Evolutionary conservation across 2,329 filamentous ascomycete genomes (phyloP), one percentile per base, ranked within the genome.

Genomic region (Ophiostoma ips): DNA sequence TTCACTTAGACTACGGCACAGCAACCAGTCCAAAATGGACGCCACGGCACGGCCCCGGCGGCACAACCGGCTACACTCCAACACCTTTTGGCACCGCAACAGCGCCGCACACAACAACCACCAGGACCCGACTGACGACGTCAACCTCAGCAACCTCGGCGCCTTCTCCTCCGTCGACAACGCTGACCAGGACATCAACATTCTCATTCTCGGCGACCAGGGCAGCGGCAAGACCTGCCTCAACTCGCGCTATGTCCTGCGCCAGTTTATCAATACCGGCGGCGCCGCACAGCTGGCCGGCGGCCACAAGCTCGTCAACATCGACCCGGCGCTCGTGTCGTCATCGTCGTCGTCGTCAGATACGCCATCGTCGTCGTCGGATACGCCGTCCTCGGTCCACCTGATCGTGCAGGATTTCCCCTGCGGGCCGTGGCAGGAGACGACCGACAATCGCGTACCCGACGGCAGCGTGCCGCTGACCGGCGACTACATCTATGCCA

Each of bases 181-280:
- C 24, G 46, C 46, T 15, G 46, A 38, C 15, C 34, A 48, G 16
- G 35, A 47, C 34, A 31, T 47, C 34, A 19, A 30, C 19, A 47
- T 47, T 15, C 45, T 47, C 9, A 19, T 47, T 8, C 21, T 47
- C 15, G 45, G 45, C 34, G 45, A 47, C 21, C 33, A 13, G 6
- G 45, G 45, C 45, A 35, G 12, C 19, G 45, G 45, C 30, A 48
- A 48, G 24, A 38, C 46, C 5, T 48, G 46, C 35, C 46, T 48
- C 6, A 48, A 48, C 6, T 18, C 46, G 13, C 45, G 45, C 33
- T 47, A 37, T 38, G 34, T 38, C 12, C 21, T 47, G 45, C 45
- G 45, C 4, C 46, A 48, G 21, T 38, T 38, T 24, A 34, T 38
- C 21, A 30, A 38, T 9, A 48, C 34, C 3, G 46, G 46, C 24